Conservation (phyloP, 352 stramenopile genomes). For the Globisporangium mamillatum region DNA sequence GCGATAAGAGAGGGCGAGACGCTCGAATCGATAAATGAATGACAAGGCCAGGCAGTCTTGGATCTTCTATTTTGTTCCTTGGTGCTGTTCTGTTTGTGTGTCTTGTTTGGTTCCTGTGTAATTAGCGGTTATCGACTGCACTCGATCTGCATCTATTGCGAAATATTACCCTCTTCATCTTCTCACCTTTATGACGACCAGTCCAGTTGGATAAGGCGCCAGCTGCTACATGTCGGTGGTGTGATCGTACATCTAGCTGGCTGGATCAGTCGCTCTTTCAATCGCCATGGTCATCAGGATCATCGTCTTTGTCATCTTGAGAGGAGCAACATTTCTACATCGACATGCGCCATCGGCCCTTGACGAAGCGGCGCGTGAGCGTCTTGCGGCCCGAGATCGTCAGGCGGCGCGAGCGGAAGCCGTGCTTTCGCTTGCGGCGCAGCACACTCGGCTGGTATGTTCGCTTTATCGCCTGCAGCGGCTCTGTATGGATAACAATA, state of each 20-base stretch:
- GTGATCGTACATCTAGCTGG: too few species aligned
- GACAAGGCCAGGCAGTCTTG: background rate
- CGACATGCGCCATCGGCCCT: slow-evolving; percentile 84
- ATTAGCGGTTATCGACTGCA: background rate
- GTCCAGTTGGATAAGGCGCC: too few species aligned
- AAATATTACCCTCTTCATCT: background rate
- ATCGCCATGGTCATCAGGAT: too few species aligned
- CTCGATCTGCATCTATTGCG: background rate
- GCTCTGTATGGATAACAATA: slow-evolving; percentile 31
- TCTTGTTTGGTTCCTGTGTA: background rate
- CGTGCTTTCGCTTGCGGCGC: slow-evolving; percentile 85
- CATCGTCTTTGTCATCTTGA: background rate
- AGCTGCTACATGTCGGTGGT: too few species aligned
- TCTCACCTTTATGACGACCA: too few species aligned
- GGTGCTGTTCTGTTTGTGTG: background rate
- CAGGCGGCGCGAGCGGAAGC: slow-evolving; percentile 74
- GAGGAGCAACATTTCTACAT: slow-evolving; percentile 32
- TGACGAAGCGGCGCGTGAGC: slow-evolving; percentile 78
- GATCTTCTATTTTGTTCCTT: slow-evolving; percentile 3
- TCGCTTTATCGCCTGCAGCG: slow-evolving; percentile 75
- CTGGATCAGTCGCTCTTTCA: too few species aligned
- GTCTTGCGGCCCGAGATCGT: slow-evolving; percentile 77
- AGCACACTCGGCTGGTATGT: slow-evolving; percentile 87
- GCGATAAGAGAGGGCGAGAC: background rate
- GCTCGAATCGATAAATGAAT: too few species aligned